Evolutionary conservation across 2,329 filamentous ascomycete species (phyloP), one percentile per base, ranked within the genome.

Genomic region (Bipolaris cookei): DNA sequence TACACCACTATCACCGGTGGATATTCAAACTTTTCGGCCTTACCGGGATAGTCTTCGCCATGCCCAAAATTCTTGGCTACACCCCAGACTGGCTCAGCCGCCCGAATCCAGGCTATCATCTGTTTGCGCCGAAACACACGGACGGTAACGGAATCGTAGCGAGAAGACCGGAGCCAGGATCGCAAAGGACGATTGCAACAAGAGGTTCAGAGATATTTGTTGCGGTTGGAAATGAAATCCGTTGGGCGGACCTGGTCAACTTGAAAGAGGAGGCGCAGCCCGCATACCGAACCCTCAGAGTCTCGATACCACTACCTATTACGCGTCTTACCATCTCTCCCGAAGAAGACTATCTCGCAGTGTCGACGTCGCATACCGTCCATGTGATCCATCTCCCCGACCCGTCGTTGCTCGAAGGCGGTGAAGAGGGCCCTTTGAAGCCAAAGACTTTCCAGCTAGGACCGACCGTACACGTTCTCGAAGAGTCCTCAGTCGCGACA

Each of bases 391-490:
- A 93, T n/a, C 82, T 98, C 4, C 94, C 94, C 23, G 90, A 96
- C 64, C 82, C 89, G 0, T 87, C 89, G 7, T 89, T 93, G 68
- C 86, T 97, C 30, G 87, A 86, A 14, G 84, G 86, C 57, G 82
- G 84, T 43, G 91, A 58, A 34, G 54, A 94, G 44, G 82, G 84
- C 8, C 86, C 88, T 4, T 82, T 97, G 68, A 91, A 90, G 70
- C 83, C 93, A 28, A 96, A 91, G 76, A 91, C 91, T 51, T 96
- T 91, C 78, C 94, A 94, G 18, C 83, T 98, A n/a, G 94, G 94
- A 1, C 92, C 93, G 28, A 96, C 92, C 2, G 92, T 90, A 3
- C 94, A 98, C 76, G 92, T 97, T 46, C 89, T 93, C 47, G 91
- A 94, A 44, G 89, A 92, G 64, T 86, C 92, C 6, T 86, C 91